These are phyloP conservation scores for Yamadazyma dushanensis DNA, from an alignment of 1,139 yeast species.

Conservation along the genomic window DNA sequence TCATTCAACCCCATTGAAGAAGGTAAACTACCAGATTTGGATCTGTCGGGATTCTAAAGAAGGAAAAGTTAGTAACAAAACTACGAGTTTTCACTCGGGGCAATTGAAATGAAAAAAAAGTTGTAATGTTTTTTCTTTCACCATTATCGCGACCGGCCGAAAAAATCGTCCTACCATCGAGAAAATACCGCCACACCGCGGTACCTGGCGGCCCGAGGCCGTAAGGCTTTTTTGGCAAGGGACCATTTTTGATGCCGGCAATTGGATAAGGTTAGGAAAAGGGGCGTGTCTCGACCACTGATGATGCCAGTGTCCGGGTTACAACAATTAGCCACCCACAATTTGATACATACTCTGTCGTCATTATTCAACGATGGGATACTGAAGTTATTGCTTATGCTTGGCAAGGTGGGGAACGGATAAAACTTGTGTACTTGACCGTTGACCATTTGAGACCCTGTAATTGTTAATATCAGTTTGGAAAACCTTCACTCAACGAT, in stretches of 20 bases:
- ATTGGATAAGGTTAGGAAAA: neutral
- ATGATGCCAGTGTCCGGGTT: too few relatives aligned
- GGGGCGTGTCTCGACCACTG: neutral
- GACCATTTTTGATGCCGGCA: neutral
- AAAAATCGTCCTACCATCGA: too few relatives aligned
- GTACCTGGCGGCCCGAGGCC: too few relatives aligned
- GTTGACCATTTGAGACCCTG: conserved; percentile 20
- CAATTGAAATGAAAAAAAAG: neutral
- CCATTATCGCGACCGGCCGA: too few relatives aligned
- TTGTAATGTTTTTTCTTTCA: neutral
- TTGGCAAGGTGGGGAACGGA: conserved; percentile 53
- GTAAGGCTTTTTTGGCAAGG: too few relatives aligned
- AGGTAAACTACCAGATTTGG: conserved; percentile 8
- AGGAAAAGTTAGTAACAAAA: conserved; percentile 8
- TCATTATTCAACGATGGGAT: conserved; percentile 47
- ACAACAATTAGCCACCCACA: too few relatives aligned
- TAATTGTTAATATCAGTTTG: conserved; percentile 19
- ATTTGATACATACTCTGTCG: conserved; percentile 27
- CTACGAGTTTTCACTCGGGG: conserved; percentile 1
- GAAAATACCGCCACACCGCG: too few relatives aligned
- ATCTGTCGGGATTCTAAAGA: conserved; percentile 9
- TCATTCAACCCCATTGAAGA: conserved; percentile 13
- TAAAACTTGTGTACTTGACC: conserved; percentile 45
- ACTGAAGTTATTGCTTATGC: conserved; percentile 48
- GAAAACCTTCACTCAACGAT: neutral